Evolutionary conservation across 225 moss, liverwort and hornwort species (phyloP).

Genomic region (Bryum argenteum): DNA sequence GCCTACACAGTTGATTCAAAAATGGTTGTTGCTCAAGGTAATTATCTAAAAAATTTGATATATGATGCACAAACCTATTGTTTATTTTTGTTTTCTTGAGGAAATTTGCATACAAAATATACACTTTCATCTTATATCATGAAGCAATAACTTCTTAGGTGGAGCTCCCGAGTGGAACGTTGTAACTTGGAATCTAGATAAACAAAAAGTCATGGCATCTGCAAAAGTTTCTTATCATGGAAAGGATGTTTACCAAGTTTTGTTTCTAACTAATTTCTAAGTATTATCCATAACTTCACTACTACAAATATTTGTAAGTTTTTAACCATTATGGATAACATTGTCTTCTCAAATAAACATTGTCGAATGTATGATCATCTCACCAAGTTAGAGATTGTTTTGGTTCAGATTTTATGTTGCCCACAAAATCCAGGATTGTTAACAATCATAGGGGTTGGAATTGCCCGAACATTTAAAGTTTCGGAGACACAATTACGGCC

Average conservation of each 20-base stretch:
- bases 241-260: slow-evolving; percentile 70
- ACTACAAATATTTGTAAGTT: too few relatives aligned
- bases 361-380: background rate
- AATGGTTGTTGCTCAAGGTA: slow-evolving; percentile 75
- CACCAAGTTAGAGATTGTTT: background rate
- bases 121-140: too few relatives aligned
- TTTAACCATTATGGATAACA: too few relatives aligned
- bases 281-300: too few relatives aligned
- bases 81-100: too few relatives aligned
- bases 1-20: slow-evolving; percentile 63
- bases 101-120: background rate
- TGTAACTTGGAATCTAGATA: slow-evolving; percentile 81
- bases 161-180: slow-evolving; percentile 78
- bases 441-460: slow-evolving; percentile 71
- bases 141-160: slow-evolving; percentile 11
- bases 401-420: slow-evolving; percentile 67
- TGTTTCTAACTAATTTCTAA: background rate
- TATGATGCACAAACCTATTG: too few relatives aligned
- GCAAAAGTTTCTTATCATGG: slow-evolving; percentile 67
- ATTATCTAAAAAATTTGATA: background rate
- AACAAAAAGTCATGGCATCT: slow-evolving; percentile 67
- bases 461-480: slow-evolving; percentile 69
- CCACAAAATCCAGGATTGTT: slow-evolving; percentile 66
- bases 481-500: slow-evolving; percentile 70
- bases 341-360: too few relatives aligned